Conservation (phyloP, 371 early-diverging fungal species). For the Mortierella sp. region DNA sequence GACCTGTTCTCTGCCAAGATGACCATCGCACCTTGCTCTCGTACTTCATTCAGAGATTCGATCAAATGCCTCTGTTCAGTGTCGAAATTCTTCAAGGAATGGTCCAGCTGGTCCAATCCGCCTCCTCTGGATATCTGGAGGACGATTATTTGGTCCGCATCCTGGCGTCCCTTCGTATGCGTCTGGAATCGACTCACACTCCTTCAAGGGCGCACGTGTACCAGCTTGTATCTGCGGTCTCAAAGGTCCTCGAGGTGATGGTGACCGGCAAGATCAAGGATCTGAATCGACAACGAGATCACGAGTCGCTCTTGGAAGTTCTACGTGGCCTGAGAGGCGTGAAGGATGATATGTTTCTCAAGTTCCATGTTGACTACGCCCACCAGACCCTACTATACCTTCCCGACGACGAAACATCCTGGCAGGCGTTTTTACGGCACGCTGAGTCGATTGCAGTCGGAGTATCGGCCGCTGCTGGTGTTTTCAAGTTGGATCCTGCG, state of each 20-base stretch:
- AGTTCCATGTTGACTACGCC: conserved; percentile 14
- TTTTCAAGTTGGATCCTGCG: conserved; percentile 12
- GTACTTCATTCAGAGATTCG: neutral
- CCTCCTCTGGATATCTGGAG: neutral
- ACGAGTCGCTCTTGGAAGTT: neutral
- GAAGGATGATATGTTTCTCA: neutral
- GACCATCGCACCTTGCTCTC: conserved; percentile 3
- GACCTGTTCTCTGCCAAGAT: neutral
- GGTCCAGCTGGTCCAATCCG: neutral
- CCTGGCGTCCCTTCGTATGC: neutral
- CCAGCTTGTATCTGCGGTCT: neutral
- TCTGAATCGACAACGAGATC: neutral
- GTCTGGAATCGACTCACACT: neutral
- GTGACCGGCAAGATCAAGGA: neutral
- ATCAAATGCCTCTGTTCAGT: neutral
- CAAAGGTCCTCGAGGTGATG: conserved; percentile 22
- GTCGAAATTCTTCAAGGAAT: neutral
- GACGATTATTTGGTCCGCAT: conserved; percentile 2
- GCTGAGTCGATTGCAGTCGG: neutral
- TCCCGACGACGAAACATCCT: conserved; percentile 20
- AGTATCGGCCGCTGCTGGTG: neutral
- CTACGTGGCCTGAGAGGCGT: neutral
- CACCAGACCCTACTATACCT: conserved; percentile 9
- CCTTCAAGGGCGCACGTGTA: neutral
- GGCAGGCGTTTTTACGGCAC: neutral